These are phyloP conservation scores for Saccharomyces pastorianus DNA, from an alignment of 1,139 yeast species.

Conservation along the genomic window DNA sequence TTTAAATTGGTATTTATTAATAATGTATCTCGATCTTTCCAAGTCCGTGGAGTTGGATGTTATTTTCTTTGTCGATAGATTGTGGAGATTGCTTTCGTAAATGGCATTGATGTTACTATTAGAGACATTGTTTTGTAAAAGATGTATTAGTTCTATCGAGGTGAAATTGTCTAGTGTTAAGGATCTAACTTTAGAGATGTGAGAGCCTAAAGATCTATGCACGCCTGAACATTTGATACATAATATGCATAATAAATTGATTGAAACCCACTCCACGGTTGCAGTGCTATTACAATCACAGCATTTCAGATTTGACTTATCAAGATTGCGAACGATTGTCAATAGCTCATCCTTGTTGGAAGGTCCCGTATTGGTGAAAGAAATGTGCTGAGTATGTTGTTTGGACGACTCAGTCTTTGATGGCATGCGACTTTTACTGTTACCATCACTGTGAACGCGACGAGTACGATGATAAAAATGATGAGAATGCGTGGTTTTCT, in stretches of 20 bases:
- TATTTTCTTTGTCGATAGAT: constrained; percentile 31
- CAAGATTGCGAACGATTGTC: constrained; percentile 40
- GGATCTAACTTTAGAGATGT: constrained; percentile 69
- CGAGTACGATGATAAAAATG: not conserved
- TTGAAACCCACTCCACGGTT: constrained; percentile 81
- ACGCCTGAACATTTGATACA: constrained; percentile 76
- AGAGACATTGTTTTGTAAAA: constrained; percentile 43
- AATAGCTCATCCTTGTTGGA: constrained; percentile 17
- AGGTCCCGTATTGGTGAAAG: not conserved
- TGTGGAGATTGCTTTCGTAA: constrained; percentile 38
- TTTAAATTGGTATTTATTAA: constrained; percentile 42
- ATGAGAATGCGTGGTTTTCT: not conserved
- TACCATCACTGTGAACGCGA: not conserved
- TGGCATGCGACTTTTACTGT: not conserved
- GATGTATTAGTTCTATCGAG: constrained; percentile 40
- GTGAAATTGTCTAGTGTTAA: constrained; percentile 67
- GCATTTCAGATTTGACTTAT: constrained; percentile 54
- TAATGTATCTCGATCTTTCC: constrained; percentile 40
- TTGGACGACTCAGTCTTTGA: not conserved
- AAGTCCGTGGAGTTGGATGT: constrained; percentile 25
- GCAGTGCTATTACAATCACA: constrained; percentile 68
- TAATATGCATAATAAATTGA: constrained; percentile 61
- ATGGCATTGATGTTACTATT: constrained; percentile 56
- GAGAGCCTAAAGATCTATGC: constrained; percentile 70
- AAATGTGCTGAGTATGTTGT: not conserved